Evolutionary conservation across 257 asterid species (phyloP).

Genomic region (Jaltomata sinuosa): DNA sequence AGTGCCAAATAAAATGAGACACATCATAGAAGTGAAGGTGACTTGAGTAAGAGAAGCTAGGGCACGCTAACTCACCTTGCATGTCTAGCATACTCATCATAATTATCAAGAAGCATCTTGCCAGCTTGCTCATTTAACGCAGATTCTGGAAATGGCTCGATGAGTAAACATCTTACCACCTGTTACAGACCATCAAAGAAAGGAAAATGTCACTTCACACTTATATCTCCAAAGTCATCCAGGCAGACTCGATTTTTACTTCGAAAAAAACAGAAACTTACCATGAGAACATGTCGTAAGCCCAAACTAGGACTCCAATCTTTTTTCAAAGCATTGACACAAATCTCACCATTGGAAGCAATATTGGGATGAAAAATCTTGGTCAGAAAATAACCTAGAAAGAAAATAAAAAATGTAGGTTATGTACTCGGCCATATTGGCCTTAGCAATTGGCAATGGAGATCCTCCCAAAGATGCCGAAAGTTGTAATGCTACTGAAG

Average conservation of each 20-base stretch:
- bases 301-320: conserved; percentile 96
- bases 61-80: conserved; percentile 47
- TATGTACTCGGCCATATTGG: neutral
- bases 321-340: conserved; percentile 92
- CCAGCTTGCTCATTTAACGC: conserved; percentile 97
- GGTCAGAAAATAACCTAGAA: conserved; percentile 77
- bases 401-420: neutral
- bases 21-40: neutral
- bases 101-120: conserved; percentile 87
- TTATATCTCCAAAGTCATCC: neutral
- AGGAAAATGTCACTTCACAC: neutral
- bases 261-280: conserved; percentile 14
- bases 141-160: conserved; percentile 98
- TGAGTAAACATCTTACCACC: conserved; percentile 93
- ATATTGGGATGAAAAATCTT: conserved; percentile 95
- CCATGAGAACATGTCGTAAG: conserved; percentile 80
- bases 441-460: neutral
- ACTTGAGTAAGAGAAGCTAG: neutral
- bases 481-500: neutral
- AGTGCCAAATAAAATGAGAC: neutral
- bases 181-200: conserved; percentile 11
- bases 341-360: conserved; percentile 76
- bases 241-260: neutral
- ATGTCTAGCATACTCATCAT: conserved; percentile 82
- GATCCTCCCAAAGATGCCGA: neutral